A percentile compares a stretch with the other conserved stretches of the same genome.
phyloP scores from a whole-genome alignment of 805 yeast species.

The Henningerozyma blattae region DNA sequence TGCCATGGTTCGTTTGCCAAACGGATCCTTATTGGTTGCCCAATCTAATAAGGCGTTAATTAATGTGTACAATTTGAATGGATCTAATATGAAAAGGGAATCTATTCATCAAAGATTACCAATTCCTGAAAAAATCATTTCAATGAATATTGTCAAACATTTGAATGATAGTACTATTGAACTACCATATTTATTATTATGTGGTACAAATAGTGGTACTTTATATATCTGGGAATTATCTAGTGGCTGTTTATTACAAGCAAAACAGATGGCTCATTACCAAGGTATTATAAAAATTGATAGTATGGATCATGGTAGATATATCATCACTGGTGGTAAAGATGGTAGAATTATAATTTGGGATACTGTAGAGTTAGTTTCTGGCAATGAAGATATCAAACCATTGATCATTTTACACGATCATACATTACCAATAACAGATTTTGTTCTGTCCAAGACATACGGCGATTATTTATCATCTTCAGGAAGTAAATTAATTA shows the following conservation, averaged over 20 bases:
- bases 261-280: slow-evolving; percentile 66
- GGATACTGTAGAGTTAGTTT: slow-evolving; percentile 48
- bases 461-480: slow-evolving; percentile 22
- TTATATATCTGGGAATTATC: slow-evolving; percentile 75
- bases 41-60: slow-evolving; percentile 63
- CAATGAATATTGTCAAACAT: slow-evolving; percentile 26
- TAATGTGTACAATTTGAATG: slow-evolving; percentile 49
- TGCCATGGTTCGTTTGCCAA: slow-evolving; percentile 44
- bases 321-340: slow-evolving; percentile 60
- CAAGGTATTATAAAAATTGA: slow-evolving; percentile 54
- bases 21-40: slow-evolving; percentile 49
- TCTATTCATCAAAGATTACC: slow-evolving; percentile 71
- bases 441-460: slow-evolving; percentile 34
- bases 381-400: slow-evolving; percentile 24
- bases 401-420: slow-evolving; percentile 52
- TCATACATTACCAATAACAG: slow-evolving; percentile 37
- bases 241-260: slow-evolving; percentile 64
- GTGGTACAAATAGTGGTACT: slow-evolving; percentile 44
- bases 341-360: slow-evolving; percentile 75
- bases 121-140: slow-evolving; percentile 63
- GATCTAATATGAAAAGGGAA: slow-evolving; percentile 26
- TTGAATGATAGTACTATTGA: slow-evolving; percentile 8
- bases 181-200: slow-evolving; percentile 62
- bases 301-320: slow-evolving; percentile 51
- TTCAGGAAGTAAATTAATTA: slow-evolving; percentile 49